Conservation (phyloP, 2,329 filamentous ascomycete species). For the Fusarium austroafricanum region DNA sequence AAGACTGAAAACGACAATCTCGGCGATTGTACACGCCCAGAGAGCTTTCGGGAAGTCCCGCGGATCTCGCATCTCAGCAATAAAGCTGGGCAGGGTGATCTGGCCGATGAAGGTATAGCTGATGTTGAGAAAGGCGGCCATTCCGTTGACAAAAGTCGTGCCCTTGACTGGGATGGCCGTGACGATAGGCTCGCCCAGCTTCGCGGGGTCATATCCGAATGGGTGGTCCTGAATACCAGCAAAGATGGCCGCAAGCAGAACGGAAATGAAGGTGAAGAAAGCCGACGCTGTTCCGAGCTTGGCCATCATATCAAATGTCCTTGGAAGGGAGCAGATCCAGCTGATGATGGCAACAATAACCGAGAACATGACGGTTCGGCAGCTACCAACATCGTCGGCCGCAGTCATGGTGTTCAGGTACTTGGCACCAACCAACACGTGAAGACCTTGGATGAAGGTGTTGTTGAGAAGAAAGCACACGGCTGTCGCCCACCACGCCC, state of each 20-base stretch:
- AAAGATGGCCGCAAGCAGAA: slow-evolving; percentile 86
- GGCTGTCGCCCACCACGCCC: slow-evolving; percentile 76
- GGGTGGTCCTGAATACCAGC: slow-evolving; percentile 81
- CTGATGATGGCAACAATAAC: slow-evolving; percentile 80
- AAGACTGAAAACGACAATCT: slow-evolving; percentile 86
- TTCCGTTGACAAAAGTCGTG: slow-evolving; percentile 83
- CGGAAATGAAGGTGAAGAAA: slow-evolving; percentile 89
- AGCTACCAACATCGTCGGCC: slow-evolving; percentile 68
- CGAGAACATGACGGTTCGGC: slow-evolving; percentile 84
- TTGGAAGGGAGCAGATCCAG: slow-evolving; percentile 82
- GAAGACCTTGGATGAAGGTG: slow-evolving; percentile 86
- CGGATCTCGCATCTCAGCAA: slow-evolving; percentile 87
- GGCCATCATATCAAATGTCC: slow-evolving; percentile 84
- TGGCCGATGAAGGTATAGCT: slow-evolving; percentile 97
- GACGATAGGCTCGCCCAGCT: slow-evolving; percentile 72
- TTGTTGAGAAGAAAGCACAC: slow-evolving; percentile 96
- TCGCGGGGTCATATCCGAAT: slow-evolving; percentile 68
- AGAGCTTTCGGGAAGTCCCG: slow-evolving; percentile 91
- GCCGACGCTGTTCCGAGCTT: slow-evolving; percentile 84
- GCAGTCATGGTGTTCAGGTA: slow-evolving; percentile 91
- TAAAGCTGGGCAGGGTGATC: slow-evolving; percentile 93
- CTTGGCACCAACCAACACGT: slow-evolving; percentile 85
- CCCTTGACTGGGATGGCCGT: slow-evolving; percentile 73
- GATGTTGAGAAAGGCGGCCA: slow-evolving; percentile 94
- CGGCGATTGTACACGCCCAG: slow-evolving; percentile 89